Conservation (phyloP, 2,329 filamentous ascomycete species). For the Tolypocladium album region DNA sequence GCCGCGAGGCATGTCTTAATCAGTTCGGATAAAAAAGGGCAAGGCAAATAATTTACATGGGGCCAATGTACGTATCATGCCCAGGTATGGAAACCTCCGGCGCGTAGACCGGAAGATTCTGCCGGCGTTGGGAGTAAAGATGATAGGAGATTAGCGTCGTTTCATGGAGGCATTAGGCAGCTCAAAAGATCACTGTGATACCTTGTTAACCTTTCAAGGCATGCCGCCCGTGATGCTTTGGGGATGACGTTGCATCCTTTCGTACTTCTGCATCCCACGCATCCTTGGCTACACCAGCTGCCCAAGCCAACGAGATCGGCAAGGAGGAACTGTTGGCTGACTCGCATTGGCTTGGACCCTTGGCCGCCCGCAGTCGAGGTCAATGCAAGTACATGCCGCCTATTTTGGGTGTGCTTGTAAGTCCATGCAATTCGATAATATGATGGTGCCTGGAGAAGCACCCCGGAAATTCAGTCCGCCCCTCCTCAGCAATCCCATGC, state of each 20-base stretch:
- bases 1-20: background rate
- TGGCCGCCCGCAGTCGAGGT: background rate
- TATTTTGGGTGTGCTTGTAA: background rate
- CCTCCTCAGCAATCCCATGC: background rate
- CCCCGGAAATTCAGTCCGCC: background rate
- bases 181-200: background rate
- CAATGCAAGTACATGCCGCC: background rate
- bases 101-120: background rate
- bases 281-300: background rate
- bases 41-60: background rate
- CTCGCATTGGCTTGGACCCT: background rate
- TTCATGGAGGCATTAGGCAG: too few species aligned
- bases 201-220: background rate
- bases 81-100: background rate
- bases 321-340: background rate
- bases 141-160: background rate
- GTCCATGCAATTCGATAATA: background rate
- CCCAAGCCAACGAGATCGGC: background rate
- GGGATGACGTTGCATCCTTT: background rate
- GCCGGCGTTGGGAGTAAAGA: background rate
- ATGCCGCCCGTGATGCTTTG: background rate
- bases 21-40: background rate
- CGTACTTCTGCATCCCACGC: background rate
- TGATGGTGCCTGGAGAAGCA: background rate
- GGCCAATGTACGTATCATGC: background rate